Base-by-base conservation (phyloP, 805 yeast genomes). In the Candida sithepensis region DNA sequence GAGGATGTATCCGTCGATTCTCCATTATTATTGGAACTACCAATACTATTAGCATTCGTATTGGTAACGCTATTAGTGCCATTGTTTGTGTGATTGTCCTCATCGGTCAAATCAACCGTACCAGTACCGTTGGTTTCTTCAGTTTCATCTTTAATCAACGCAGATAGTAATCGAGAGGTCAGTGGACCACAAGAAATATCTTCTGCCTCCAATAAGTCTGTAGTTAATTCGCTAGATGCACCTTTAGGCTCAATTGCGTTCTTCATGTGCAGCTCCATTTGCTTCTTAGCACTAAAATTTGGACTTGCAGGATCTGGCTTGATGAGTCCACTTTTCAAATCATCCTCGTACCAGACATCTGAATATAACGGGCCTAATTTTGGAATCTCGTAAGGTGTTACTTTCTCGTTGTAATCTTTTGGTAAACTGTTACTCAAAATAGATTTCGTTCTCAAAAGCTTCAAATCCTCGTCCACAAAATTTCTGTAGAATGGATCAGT, bases 171-270 rank as follows among this genome's bases (percentile, higher is more conserved):
- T 49, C 99, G 76, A 21, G 91, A 83, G 0, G 95, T 84, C 32
- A 92, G 72, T 1, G 99, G 98, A 1, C 99, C 99, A 63, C 96
- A 85, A 0, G 96, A 84, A 1, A 92, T 72, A 20, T 78, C 81
- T 48, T 87, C 92, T 0, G 84, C 75, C 53, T 87, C 92, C 47
- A 91, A 65, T 1, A 68, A 64, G 4, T 78, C 82, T 57, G 86
- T 96, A 23, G 67, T 71, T 40, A 87, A 57, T 23, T 72, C 74
- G 20, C 77, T 81, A 1, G 82, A 70, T 1, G 84, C 72, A 4
- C 85, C 86, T 51, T 77, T 82, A 0, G 96, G 83, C 22, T 58
- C 59, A 16, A 66, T 55, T 12, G 51, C 26, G 21, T 51, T 50
- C 39, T 41, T 46, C 56, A 63, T 56, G 39, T 45, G 52, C n/a